A percentile compares a stretch with the other conserved stretches of the same genome.
These are phyloP conservation scores for Nemania sp. DNA, from an alignment of 2,329 filamentous ascomycete species.

Conservation along the genomic window DNA sequence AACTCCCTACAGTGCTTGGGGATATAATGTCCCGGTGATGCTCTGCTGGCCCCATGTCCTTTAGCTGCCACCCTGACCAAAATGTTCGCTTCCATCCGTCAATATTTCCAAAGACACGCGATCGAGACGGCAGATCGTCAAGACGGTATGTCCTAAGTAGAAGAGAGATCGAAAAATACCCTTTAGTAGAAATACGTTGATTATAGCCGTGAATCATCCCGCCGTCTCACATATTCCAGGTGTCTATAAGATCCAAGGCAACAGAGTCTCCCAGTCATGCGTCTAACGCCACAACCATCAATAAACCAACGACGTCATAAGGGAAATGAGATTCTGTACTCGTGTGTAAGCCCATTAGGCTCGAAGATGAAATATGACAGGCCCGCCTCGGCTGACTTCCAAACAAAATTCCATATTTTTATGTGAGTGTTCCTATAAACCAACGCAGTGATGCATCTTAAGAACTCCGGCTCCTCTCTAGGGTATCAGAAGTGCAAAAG, in stretches of 20 bases:
- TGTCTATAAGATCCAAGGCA: slow-evolving; percentile 2
- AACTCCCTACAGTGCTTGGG: slow-evolving; percentile 7
- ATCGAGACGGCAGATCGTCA: not conserved
- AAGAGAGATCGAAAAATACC: not conserved
- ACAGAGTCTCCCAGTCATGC: not conserved
- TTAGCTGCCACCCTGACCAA: not conserved
- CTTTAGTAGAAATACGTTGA: not conserved
- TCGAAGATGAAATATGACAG: no score
- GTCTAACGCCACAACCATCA: not conserved
- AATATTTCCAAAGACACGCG: not conserved
- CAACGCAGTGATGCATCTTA: not conserved
- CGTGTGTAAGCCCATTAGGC: no score
- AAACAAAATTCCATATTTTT: not conserved
- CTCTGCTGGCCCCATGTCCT: not conserved
- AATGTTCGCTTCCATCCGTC: slow-evolving; percentile 1
- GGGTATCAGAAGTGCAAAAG: slow-evolving; percentile 25
- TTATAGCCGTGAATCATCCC: slow-evolving; percentile 3
- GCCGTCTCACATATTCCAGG: not conserved
- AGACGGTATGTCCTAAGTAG: not conserved
- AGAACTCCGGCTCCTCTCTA: slow-evolving; percentile 17
- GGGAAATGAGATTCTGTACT: no score
- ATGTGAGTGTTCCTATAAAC: not conserved
- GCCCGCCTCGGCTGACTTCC: no score
- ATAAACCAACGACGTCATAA: no score
- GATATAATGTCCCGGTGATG: not conserved